Evolutionary conservation across 768 basidiomycete species (phyloP).

Genomic region (Podaxis rugospora): DNA sequence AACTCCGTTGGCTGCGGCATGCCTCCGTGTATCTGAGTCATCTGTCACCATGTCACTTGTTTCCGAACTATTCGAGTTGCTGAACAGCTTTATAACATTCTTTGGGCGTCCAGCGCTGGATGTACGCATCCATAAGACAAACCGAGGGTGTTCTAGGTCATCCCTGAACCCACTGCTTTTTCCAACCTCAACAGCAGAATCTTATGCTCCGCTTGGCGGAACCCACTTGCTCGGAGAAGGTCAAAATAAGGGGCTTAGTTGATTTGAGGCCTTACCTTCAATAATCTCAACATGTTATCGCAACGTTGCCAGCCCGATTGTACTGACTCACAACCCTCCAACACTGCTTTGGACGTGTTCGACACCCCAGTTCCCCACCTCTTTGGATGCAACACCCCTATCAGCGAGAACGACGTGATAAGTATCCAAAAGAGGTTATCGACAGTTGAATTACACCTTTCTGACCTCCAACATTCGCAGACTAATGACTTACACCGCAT

Average conservation of each 20-base stretch:
- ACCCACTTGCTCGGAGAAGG: background rate
- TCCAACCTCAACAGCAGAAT: background rate
- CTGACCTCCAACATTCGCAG: constrained; percentile 7
- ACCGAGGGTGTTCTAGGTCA: background rate
- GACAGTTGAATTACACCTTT: constrained; percentile 7
- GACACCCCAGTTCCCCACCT: constrained; percentile 19
- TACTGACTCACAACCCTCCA: background rate
- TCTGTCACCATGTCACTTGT: background rate
- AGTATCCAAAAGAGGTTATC: constrained; percentile 14
- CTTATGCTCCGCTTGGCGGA: background rate
- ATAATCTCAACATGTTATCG: background rate
- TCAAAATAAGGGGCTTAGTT: background rate
- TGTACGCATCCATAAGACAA: background rate
- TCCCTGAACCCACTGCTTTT: background rate
- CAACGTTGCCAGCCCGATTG: background rate
- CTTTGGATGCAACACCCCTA: constrained; percentile 17
- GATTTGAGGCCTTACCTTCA: background rate
- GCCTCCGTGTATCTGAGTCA: background rate
- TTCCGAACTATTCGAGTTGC: background rate
- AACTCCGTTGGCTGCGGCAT: constrained; percentile 6
- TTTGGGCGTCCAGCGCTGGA: background rate
- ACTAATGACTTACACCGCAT: constrained; percentile 8
- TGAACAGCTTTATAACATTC: background rate
- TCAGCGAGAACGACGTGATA: constrained; percentile 14
- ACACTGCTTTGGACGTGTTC: constrained; percentile 7